Evolutionary conservation across 225 moss, liverwort and hornwort species (phyloP).

Genomic region (Anthoceros angustus): DNA sequence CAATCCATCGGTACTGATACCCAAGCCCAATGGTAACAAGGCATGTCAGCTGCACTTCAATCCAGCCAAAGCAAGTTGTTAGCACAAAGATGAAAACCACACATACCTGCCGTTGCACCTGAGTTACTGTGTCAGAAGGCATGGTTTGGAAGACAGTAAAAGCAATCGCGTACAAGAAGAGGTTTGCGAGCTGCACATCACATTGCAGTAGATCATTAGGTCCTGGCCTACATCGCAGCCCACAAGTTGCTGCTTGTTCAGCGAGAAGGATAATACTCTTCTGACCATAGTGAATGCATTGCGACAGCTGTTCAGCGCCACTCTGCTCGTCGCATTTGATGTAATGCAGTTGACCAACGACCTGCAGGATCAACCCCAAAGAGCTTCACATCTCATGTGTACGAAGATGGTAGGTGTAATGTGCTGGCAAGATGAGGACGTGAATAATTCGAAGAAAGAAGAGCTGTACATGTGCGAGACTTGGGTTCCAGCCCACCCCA

Average conservation of each 20-base stretch:
- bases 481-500: constrained; percentile 98
- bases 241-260: constrained; percentile 4
- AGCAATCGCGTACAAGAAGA: constrained; percentile 75
- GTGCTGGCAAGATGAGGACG: not conserved
- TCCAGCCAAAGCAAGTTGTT: not conserved
- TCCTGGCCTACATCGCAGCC: not conserved
- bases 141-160: constrained; percentile 58
- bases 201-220: not conserved
- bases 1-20: constrained; percentile 75
- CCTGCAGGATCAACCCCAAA: constrained; percentile 26
- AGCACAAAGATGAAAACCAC: not conserved
- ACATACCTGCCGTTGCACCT: constrained; percentile 58
- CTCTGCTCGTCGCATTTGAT: constrained; percentile 72
- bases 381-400: not conserved
- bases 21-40: constrained; percentile 5
- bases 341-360: constrained; percentile 92
- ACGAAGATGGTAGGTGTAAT: no score
- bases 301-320: constrained; percentile 92
- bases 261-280: not conserved
- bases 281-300: constrained; percentile 95
- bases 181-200: constrained; percentile 61
- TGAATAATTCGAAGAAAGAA: not conserved
- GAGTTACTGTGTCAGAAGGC: constrained; percentile 48
- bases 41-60: not conserved
- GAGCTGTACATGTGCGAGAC: constrained; percentile 79